phyloP scores from a whole-genome alignment of 306 rosid genomes.

The Cucurbita ficifolia region DNA sequence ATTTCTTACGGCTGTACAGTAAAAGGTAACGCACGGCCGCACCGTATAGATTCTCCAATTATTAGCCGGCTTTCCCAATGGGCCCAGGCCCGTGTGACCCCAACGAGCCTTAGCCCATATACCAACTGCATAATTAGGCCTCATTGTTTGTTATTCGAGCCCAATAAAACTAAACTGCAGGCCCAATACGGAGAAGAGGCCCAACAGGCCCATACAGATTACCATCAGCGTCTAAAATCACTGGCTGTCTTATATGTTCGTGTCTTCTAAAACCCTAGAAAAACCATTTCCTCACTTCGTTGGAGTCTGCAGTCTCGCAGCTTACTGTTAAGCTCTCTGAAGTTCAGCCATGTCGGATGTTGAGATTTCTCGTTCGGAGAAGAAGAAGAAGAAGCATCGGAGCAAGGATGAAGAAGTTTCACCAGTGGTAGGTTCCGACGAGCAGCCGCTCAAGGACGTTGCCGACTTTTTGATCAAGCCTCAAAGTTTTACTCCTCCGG shows the following conservation, averaged over 20 bases:
- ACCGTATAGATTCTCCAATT: not conserved
- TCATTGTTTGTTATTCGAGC: not conserved
- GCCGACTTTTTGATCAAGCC: constrained; percentile 56
- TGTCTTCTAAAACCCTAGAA: constrained; percentile 11
- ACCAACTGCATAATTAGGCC: not conserved
- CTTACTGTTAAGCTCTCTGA: not conserved
- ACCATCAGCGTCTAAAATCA: not conserved
- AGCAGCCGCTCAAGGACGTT: constrained; percentile 12
- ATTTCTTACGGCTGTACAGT: constrained; percentile 5
- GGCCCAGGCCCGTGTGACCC: not conserved
- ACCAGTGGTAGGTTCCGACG: not conserved
- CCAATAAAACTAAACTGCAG: not conserved
- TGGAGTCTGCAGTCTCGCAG: not conserved
- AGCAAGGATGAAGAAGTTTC: constrained; percentile 6
- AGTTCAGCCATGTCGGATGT: constrained; percentile 21
- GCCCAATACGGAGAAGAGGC: not conserved
- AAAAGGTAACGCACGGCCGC: constrained; percentile 8
- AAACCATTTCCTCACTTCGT: not conserved
- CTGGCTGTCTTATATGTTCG: not conserved
- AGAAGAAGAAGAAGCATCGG: constrained; percentile 33
- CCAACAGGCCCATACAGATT: constrained; percentile 1
- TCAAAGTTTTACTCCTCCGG: constrained; percentile 42
- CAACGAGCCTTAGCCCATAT: not conserved
- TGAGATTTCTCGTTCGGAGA: constrained; percentile 30
- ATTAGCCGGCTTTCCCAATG: not conserved